Base-by-base conservation (phyloP, 164 flowering plant genomes). In the Brasenia schreberi region DNA sequence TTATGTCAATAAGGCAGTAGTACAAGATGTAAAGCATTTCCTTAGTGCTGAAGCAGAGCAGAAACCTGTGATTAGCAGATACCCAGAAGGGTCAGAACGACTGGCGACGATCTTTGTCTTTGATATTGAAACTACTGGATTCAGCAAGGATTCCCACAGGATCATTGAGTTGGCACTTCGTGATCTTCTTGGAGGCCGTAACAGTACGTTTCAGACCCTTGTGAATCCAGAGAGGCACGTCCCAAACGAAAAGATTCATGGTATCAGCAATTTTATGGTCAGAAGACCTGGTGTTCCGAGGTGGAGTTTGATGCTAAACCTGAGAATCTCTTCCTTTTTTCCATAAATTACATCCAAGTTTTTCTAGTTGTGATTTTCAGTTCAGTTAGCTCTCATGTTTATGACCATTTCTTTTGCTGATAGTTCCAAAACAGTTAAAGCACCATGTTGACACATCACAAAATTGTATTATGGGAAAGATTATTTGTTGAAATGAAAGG, bases 111-210 rank as follows among this genome's bases (percentile, higher is more conserved):
- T 81, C 64, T 71, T 93, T 66, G 86, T 81, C 69, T 84, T 87
- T 70, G 98, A 93, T 76, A 75, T 83, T 68, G 97, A 93, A 79
- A 90, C 98, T 19, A 88, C 94, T 23, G 98, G 98, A n/a, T 69
- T 90, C 42, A 72, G 85, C 71, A 83, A 86, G 74, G 75, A 73
- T 68, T 70, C 66, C 44, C 86, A 84, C 6, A 67, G 91, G 64
- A 84, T 90, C 27, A 83, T 93, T 68, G 98, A 93, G 86, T 67
- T 93, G 73, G 98, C 91, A 49, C 66, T 85, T 59, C 94, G 78
- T 67, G 96, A 90, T 82, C 87, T 94, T 66, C 39, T 18, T 1
- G 97, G 98, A 43, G 98, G 98, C 49, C 77, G 77, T 72, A 83
- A 84, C 74, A 87, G 98, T 79, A 89, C 96, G 39, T 89, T 94